phyloP scores from a whole-genome alignment of 352 stramenopile species.

The Phytophthora fragariae region DNA sequence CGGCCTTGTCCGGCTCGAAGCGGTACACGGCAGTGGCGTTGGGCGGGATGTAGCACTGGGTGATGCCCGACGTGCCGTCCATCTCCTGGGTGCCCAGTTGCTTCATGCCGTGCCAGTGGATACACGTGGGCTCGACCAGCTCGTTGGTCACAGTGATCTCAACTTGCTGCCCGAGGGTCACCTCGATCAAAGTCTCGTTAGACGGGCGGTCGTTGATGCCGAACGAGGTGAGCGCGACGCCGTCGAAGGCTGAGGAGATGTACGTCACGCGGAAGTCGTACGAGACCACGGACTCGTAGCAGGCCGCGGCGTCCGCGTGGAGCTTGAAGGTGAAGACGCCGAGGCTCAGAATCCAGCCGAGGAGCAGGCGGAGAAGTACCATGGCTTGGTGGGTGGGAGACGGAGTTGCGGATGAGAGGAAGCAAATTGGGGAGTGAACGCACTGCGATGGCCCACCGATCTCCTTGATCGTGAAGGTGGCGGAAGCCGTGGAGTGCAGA shows the following conservation, averaged over 20 bases:
- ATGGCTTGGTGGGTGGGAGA: background rate
- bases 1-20: conserved; percentile 32
- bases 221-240: conserved; percentile 23
- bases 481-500: background rate
- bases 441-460: background rate
- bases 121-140: conserved; percentile 21
- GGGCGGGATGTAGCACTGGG: conserved; percentile 42
- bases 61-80: conserved; percentile 40
- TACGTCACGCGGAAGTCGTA: conserved; percentile 24
- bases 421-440: background rate
- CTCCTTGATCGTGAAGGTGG: background rate
- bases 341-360: background rate
- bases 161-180: conserved; percentile 27
- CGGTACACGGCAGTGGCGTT: conserved; percentile 29
- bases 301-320: conserved; percentile 1
- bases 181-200: conserved; percentile 28
- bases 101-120: conserved; percentile 46
- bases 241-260: conserved; percentile 30
- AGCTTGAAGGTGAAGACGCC: background rate
- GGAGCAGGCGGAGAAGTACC: background rate
- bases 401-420: background rate
- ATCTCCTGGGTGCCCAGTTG: conserved; percentile 41
- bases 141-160: conserved; percentile 32
- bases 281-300: conserved; percentile 17
- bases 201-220: conserved; percentile 30